A percentile compares a stretch with the other conserved stretches of the same genome.
Conservation (phyloP, 306 rosid species). For the Delonix regia region DNA sequence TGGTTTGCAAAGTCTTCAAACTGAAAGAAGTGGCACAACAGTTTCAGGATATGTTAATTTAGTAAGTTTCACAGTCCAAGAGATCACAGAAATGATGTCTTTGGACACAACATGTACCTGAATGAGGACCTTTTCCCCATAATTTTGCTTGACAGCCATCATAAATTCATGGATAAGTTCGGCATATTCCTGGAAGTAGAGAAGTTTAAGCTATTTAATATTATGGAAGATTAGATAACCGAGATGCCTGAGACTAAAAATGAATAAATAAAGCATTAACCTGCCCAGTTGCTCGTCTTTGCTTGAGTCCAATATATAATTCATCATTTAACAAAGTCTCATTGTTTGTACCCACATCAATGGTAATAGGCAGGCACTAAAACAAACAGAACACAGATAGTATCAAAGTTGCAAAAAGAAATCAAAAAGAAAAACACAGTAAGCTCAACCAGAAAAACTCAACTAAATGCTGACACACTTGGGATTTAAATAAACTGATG, state of each 20-base stretch:
- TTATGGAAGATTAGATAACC: slow-evolving; percentile 10
- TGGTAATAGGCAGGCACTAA: slow-evolving; percentile 97
- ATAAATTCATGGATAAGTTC: slow-evolving; percentile 89
- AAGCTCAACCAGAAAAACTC: background rate
- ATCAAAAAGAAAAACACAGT: background rate
- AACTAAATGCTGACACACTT: background rate
- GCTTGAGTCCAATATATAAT: slow-evolving; percentile 92
- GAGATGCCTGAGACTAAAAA: slow-evolving; percentile 21
- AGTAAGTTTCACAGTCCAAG: background rate
- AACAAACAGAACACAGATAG: slow-evolving; percentile 35
- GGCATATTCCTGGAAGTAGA: slow-evolving; percentile 69
- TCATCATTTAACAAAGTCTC: slow-evolving; percentile 81
- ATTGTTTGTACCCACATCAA: slow-evolving; percentile 99
- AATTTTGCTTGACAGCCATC: slow-evolving; percentile 84
- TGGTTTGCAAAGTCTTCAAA: slow-evolving; percentile 99
- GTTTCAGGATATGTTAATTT: slow-evolving; percentile 31
- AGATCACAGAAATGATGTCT: slow-evolving; percentile 31
- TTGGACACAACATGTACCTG: slow-evolving; percentile 61
- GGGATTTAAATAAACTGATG: background rate
- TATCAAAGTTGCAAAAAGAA: slow-evolving; percentile 12
- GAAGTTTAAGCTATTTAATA: slow-evolving; percentile 10
- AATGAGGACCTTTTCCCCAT: slow-evolving; percentile 87
- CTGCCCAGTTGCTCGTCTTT: slow-evolving; percentile 90
- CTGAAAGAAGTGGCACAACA: slow-evolving; percentile 46
- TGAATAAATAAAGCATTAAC: slow-evolving; percentile 40